Percentiles rank a stretch among this genome's conserved stretches.
These are phyloP conservation scores for Lasiodiplodia theobromae DNA, from an alignment of 2,329 filamentous ascomycete genomes.

Conservation along the genomic window DNA sequence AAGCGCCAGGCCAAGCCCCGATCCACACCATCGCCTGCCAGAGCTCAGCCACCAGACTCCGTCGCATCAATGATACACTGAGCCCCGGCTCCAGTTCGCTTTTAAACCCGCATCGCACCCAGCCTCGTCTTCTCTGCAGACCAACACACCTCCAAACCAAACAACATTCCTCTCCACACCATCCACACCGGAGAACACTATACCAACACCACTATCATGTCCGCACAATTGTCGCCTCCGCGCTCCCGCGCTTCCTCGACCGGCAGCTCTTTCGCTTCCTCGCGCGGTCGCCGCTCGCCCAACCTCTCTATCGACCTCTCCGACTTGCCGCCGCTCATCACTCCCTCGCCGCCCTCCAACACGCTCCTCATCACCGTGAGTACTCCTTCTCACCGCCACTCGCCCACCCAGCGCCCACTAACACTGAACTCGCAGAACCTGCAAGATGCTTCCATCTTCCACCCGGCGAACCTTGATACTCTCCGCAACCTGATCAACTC, in stretches of 20 bases:
- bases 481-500: slow-evolving; percentile 74
- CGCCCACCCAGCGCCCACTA: slow-evolving; percentile 30
- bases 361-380: slow-evolving; percentile 78
- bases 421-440: slow-evolving; percentile 61
- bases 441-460: slow-evolving; percentile 75
- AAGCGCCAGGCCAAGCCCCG: slow-evolving; percentile 2
- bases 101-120: not conserved
- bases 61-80: not conserved
- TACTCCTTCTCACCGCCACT: slow-evolving; percentile 21
- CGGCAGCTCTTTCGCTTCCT: slow-evolving; percentile 37
- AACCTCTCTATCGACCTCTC: slow-evolving; percentile 75
- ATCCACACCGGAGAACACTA: not conserved
- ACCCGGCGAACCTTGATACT: slow-evolving; percentile 73
- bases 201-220: slow-evolving; percentile 37
- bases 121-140: not conserved
- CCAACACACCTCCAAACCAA: not conserved
- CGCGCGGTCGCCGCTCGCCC: slow-evolving; percentile 48
- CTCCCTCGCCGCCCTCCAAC: slow-evolving; percentile 80
- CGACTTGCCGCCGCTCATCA: slow-evolving; percentile 70
- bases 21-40: not conserved
- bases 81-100: not conserved
- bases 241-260: slow-evolving; percentile 27
- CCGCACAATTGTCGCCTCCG: slow-evolving; percentile 23
- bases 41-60: slow-evolving; percentile 17
- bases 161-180: not conserved